Conservation (phyloP, 2,329 filamentous ascomycete genomes). For the Pseudogymnoascus sp. region DNA sequence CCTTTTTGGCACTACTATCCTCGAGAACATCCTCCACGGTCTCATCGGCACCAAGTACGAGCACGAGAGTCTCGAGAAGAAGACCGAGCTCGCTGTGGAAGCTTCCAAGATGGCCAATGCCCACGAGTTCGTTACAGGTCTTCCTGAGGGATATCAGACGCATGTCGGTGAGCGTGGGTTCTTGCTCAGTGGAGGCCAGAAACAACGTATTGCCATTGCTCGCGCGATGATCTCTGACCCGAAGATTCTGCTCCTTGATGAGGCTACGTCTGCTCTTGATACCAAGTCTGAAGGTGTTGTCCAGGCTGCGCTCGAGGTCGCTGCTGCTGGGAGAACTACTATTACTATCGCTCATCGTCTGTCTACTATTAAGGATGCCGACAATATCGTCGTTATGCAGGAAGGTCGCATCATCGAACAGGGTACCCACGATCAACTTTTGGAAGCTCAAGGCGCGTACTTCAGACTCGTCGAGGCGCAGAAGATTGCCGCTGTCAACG, state of each 20-base stretch:
- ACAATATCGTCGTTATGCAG: slow-evolving; percentile 94
- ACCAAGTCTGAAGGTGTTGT: slow-evolving; percentile 93
- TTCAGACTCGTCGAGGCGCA: slow-evolving; percentile 83
- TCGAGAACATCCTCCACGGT: slow-evolving; percentile 82
- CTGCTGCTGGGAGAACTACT: slow-evolving; percentile 80
- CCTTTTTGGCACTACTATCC: slow-evolving; percentile 84
- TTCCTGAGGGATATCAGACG: slow-evolving; percentile 88
- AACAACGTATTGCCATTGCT: slow-evolving; percentile 93
- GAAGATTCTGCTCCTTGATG: slow-evolving; percentile 86
- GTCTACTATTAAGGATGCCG: slow-evolving; percentile 86
- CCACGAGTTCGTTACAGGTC: slow-evolving; percentile 76
- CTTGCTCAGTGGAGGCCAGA: slow-evolving; percentile 87
- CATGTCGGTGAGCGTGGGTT: slow-evolving; percentile 95
- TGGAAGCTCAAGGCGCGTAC: slow-evolving; percentile 68
- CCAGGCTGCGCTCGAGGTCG: slow-evolving; percentile 83
- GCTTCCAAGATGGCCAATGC: slow-evolving; percentile 90
- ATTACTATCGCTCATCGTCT: slow-evolving; percentile 94
- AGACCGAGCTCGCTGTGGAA: slow-evolving; percentile 64
- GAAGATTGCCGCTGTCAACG: slow-evolving; percentile 59
- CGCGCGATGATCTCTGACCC: slow-evolving; percentile 85
- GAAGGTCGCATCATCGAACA: slow-evolving; percentile 84
- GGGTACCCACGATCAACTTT: slow-evolving; percentile 75
- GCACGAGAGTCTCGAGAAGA: slow-evolving; percentile 58
- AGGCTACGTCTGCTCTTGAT: slow-evolving; percentile 89
- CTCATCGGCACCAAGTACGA: slow-evolving; percentile 79